Evolutionary conservation across 2,329 filamentous ascomycete genomes (phyloP), one percentile per base, ranked within the genome.

Genomic region (Trichophyton simii): DNA sequence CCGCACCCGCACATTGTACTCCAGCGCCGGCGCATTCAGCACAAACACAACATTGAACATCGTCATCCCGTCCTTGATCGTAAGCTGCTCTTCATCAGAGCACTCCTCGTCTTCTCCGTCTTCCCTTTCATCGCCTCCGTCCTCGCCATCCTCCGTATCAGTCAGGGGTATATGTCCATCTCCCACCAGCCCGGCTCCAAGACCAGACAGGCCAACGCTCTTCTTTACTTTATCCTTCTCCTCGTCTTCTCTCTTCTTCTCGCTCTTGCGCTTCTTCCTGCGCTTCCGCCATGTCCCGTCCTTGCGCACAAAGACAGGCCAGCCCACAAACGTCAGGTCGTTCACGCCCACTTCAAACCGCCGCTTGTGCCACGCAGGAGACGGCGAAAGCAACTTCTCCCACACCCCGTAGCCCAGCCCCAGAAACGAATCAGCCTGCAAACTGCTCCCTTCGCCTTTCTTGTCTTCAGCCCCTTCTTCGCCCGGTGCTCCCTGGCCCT

Each of bases 11-110:
- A 78, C 80, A 61, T 88, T 87, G 66, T 87, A 85, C 70, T 96
- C 88, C 61, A 91, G 79, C 59, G 86, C 84, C 58, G 86, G 87
- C 2, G 91, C 88, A 66, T 89, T 87, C 65, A 96, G 78, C 58
- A 96, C 88, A 72, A 97, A 97, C 25, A 97, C 91, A 9, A 96
- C 83, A 72, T 96, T 95, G 76, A 99, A 99, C 92, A 97, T 97
- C 65, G 87, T 91, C 88, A 97, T 91, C 55, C 83, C 83, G 62
- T 82, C 77, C 63, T 78, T 80, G 58, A 79, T 77, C 55, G 18
- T 46, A 15, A 22, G 36, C 28, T 11, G 54, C 8, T 41, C 36
- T 2, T 41, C 54, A 3, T 57, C 54, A 20, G 54, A 57, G 34
- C 15, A 25, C 34, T 50, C 46, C 5, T 31, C 46, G 9, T 15